A percentile compares a stretch with the other conserved stretches of the same genome.
Conservation (phyloP, 129 eudicot genomes). For the Tagetes patula region DNA sequence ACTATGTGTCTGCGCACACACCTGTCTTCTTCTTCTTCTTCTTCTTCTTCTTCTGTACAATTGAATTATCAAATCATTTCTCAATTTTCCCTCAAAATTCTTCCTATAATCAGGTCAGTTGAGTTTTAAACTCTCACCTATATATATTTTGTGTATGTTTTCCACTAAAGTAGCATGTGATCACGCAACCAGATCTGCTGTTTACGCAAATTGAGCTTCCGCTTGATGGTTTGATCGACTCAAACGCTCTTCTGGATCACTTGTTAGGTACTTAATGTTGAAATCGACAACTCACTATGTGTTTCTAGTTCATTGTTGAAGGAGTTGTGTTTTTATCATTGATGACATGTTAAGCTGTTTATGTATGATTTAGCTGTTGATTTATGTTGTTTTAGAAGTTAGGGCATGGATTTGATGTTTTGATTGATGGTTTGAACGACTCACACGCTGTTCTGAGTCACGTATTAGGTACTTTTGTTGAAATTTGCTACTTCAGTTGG, state of each 20-base stretch:
- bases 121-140: neutral
- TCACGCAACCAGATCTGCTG: conserved; percentile 7
- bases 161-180: conserved; percentile 2
- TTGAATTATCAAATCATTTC: conserved; percentile 1
- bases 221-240: neutral
- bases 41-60: neutral
- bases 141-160: neutral
- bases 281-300: neutral
- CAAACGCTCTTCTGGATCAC: neutral
- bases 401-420: conserved; percentile 35
- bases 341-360: neutral
- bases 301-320: conserved; percentile 23
- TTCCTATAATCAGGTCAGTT: conserved; percentile 35
- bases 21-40: conserved; percentile 10
- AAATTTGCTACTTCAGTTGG: conserved; percentile 7
- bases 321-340: conserved; percentile 20
- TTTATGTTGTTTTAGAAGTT: conserved; percentile 19
- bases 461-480: conserved; percentile 4
- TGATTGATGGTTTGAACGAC: neutral
- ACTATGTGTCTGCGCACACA: conserved; percentile 37
- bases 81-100: conserved; percentile 23
- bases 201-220: conserved; percentile 3
- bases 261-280: neutral
- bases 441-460: neutral
- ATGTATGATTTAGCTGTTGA: conserved; percentile 29